A percentile compares a stretch with the other conserved stretches of the same genome.
Conservation (phyloP, 208 protist species). For the Endotrypanum monterogeii region DNA sequence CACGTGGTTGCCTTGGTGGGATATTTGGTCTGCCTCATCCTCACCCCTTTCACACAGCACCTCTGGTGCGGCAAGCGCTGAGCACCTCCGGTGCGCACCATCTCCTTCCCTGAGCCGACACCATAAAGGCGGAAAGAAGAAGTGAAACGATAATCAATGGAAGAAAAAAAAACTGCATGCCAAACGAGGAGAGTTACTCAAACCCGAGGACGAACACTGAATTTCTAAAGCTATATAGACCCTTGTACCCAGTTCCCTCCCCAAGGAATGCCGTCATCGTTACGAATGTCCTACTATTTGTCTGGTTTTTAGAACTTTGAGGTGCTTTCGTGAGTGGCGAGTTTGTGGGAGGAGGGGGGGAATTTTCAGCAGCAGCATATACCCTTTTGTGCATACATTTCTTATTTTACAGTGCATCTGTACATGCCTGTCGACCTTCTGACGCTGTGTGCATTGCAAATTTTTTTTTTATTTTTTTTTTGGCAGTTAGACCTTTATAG, state of each 20-base stretch:
- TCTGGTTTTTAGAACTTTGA: too few species aligned
- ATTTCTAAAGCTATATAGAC: not conserved
- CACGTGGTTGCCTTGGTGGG: slow-evolving; percentile 39
- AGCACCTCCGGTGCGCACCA: not conserved
- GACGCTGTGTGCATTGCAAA: too few species aligned
- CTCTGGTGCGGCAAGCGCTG: slow-evolving; percentile 52
- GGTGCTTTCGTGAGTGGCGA: too few species aligned
- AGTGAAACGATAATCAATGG: not conserved
- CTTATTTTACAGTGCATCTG: too few species aligned
- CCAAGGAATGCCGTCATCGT: not conserved
- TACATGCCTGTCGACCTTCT: too few species aligned
- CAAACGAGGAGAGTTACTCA: not conserved
- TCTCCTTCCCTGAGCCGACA: not conserved
- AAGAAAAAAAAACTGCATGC: not conserved
- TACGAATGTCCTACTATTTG: too few species aligned
- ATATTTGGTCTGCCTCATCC: slow-evolving; percentile 38
- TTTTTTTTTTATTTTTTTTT: too few species aligned
- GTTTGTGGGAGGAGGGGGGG: too few species aligned
- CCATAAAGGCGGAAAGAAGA: too few species aligned
- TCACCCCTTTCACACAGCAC: slow-evolving; percentile 54
- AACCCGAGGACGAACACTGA: not conserved
- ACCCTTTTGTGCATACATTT: too few species aligned
- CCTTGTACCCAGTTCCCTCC: not conserved
- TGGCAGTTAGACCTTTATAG: too few species aligned
- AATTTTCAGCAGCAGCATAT: too few species aligned